Conservation (phyloP, 371 early-diverging fungal species). For the Choanephora cucurbitarum region DNA sequence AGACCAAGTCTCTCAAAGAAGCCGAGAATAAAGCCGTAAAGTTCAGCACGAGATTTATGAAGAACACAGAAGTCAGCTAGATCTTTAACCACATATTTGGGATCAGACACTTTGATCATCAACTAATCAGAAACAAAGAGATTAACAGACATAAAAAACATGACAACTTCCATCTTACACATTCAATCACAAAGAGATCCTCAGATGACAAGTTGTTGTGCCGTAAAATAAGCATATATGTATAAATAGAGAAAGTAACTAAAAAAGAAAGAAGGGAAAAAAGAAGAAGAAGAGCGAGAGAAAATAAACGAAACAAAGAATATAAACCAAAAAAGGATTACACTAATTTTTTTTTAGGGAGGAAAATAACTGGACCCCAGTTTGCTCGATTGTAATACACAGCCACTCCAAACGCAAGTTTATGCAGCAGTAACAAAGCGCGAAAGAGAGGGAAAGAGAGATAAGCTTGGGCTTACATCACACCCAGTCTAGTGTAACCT, state of each 20-base stretch:
- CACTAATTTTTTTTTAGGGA: neutral
- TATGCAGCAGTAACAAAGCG: neutral
- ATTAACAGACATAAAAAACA: neutral
- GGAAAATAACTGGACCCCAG: neutral
- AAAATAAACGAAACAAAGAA: neutral
- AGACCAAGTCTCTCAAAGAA: conserved; percentile 66
- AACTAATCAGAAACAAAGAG: conserved; percentile 7
- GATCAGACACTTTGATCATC: conserved; percentile 44
- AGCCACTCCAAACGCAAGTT: neutral
- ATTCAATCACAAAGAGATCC: conserved; percentile 27
- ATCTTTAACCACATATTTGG: conserved; percentile 19
- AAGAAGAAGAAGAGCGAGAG: conserved; percentile 1
- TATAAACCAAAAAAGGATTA: neutral
- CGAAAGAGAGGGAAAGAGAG: neutral
- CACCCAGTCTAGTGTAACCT: too few relatives aligned
- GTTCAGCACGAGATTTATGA: conserved; percentile 64
- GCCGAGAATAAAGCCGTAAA: conserved; percentile 70
- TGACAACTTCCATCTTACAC: conserved; percentile 22
- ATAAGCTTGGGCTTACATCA: too few relatives aligned
- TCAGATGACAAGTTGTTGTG: conserved; percentile 24
- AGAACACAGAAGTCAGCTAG: conserved; percentile 67
- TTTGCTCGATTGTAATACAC: neutral
- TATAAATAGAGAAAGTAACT: too few relatives aligned
- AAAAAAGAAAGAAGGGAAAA: conserved; percentile 1
- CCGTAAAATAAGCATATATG: conserved; percentile 26